A percentile compares a stretch with the other conserved stretches of the same genome.
These are phyloP conservation scores for Pyrenochaeta sp. DNA, from an alignment of 2,329 filamentous ascomycete species.

Conservation along the genomic window DNA sequence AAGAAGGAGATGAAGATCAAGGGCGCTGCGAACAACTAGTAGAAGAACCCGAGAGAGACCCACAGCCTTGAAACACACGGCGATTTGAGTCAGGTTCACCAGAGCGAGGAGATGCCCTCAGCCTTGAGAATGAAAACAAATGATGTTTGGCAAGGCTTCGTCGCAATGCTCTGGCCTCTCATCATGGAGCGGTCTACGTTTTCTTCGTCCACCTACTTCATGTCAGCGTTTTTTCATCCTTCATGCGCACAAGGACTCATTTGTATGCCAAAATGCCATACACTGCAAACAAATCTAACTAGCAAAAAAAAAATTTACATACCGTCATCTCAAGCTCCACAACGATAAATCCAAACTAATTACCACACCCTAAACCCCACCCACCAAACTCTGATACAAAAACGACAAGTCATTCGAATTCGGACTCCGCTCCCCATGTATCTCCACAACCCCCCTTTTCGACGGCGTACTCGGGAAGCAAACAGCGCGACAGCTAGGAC, in stretches of 20 bases:
- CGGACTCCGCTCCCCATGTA: background rate
- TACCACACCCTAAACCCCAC: background rate
- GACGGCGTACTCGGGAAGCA: slow-evolving; percentile 4
- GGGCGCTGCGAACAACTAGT: background rate
- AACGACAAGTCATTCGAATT: slow-evolving; percentile 8
- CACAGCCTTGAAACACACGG: background rate
- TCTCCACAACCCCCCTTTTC: slow-evolving; percentile 2
- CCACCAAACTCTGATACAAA: slow-evolving; percentile 2
- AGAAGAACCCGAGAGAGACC: background rate
- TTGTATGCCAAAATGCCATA: too few relatives aligned
- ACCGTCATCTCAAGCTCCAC: too few relatives aligned
- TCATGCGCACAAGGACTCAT: background rate
- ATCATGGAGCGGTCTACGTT: background rate
- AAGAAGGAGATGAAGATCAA: background rate
- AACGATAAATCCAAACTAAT: too few relatives aligned
- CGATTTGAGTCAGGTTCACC: background rate
- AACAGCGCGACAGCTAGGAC: slow-evolving; percentile 9
- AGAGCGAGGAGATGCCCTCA: background rate
- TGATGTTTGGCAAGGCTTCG: background rate
- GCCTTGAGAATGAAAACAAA: background rate
- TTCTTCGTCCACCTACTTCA: background rate
- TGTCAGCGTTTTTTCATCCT: background rate
- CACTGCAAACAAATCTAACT: background rate
- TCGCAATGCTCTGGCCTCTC: too few relatives aligned
- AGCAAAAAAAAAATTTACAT: too few relatives aligned